Percentiles rank a stretch among this genome's conserved stretches.
These are phyloP conservation scores for Linnemannia schmuckeri DNA, from an alignment of 192 early-diverging fungal genomes.

Conservation along the genomic window DNA sequence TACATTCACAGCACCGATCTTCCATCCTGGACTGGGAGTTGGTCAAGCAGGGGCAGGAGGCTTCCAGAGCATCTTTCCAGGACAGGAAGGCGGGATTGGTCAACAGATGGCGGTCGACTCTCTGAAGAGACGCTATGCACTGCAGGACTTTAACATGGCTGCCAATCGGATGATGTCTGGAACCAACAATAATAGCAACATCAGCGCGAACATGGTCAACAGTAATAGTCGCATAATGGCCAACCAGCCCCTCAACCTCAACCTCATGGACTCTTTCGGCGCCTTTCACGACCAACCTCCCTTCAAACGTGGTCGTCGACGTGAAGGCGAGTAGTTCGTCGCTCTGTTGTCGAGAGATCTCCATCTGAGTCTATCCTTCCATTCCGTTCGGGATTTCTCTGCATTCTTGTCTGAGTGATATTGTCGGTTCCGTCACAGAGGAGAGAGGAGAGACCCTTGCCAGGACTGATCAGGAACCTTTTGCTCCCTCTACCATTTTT, in stretches of 20 bases:
- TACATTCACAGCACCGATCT: conserved; percentile 46
- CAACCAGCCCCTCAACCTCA: conserved; percentile 26
- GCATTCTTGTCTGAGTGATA: background rate
- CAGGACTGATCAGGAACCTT: background rate
- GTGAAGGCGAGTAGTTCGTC: conserved; percentile 37
- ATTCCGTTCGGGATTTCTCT: background rate
- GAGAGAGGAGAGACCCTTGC: background rate
- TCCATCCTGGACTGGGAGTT: conserved; percentile 42
- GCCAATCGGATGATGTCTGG: conserved; percentile 38
- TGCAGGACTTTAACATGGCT: conserved; percentile 46
- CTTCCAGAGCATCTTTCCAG: conserved; percentile 35
- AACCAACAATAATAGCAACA: background rate
- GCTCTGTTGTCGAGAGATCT: background rate
- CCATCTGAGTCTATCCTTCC: background rate
- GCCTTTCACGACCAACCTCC: conserved; percentile 48
- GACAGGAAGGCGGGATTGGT: conserved; percentile 52
- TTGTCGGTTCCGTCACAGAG: background rate
- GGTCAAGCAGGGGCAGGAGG: conserved; percentile 13
- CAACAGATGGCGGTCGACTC: conserved; percentile 52
- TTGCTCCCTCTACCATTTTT: background rate
- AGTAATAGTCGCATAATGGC: background rate
- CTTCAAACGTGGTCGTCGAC: conserved; percentile 44
- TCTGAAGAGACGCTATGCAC: conserved; percentile 39
- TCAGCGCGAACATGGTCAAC: background rate
- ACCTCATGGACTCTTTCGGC: conserved; percentile 35